phyloP scores from a whole-genome alignment of 768 basidiomycete genomes.

The Cantharellus anzutake region DNA sequence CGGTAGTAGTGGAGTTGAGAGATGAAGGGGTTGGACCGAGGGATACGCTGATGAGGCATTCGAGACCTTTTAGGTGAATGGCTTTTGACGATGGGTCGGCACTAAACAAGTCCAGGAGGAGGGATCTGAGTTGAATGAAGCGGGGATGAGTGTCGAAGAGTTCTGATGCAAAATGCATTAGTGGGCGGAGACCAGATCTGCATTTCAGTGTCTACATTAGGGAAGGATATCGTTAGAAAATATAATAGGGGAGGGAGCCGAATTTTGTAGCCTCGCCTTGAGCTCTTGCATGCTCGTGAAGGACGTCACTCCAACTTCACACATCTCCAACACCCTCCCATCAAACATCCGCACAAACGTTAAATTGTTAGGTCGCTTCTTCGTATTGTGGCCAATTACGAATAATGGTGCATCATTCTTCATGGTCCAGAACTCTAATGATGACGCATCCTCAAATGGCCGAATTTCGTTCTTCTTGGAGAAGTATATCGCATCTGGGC shows the following conservation, averaged over 20 bases:
- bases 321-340: slow-evolving; percentile 76
- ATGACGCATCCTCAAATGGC: slow-evolving; percentile 72
- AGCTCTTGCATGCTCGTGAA: slow-evolving; percentile 65
- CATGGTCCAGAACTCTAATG: slow-evolving; percentile 77
- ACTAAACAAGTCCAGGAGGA: slow-evolving; percentile 82
- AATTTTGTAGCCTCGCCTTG: slow-evolving; percentile 32
- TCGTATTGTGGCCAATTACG: slow-evolving; percentile 75
- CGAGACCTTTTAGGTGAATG: slow-evolving; percentile 66
- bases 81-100: slow-evolving; percentile 54
- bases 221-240: background rate
- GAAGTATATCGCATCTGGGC: slow-evolving; percentile 78
- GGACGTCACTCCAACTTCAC: slow-evolving; percentile 76
- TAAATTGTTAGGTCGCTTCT: slow-evolving; percentile 82
- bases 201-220: slow-evolving; percentile 58
- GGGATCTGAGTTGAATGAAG: slow-evolving; percentile 77
- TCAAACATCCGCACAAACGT: slow-evolving; percentile 79
- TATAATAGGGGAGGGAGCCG: background rate
- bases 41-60: slow-evolving; percentile 73
- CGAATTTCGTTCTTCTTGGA: slow-evolving; percentile 82
- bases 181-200: slow-evolving; percentile 72
- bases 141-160: slow-evolving; percentile 90
- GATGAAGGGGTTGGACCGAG: slow-evolving; percentile 43
- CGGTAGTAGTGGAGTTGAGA: slow-evolving; percentile 24
- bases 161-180: slow-evolving; percentile 91
- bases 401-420: slow-evolving; percentile 95